Evolutionary conservation across 371 early-diverging fungal genomes (phyloP), one percentile per base, ranked within the genome.

Genomic region (Phascolomyces articulosus): DNA sequence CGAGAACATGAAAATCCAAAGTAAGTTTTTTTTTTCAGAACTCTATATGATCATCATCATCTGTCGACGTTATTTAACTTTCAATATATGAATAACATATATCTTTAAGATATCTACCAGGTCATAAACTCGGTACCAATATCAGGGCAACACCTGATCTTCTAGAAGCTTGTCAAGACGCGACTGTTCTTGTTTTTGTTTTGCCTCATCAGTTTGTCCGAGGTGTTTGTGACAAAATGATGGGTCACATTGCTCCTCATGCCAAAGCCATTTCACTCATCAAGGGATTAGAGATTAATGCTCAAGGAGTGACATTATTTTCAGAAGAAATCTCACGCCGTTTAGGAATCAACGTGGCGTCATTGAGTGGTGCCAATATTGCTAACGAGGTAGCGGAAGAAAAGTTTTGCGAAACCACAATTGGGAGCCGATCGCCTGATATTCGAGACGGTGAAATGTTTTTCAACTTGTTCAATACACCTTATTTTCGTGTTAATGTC

Each of bases 321-420:
- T 92, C 96, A 7, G 92, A 96, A 72, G 82, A 91, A 63, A 96
- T 99, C 70, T 84, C 85, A 62, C 88, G 91, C 49, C 75, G 83
- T 18, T 83, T 99, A 29, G 79, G 75, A 49, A 85, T 98, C 48
- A 88, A 89, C 28, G 89, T 93, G 56, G 85, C 90, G 54, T 93
- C 95, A 27, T 78, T 99, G 58, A 95, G 94, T 85, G 99, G 99
- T 40, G 99, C 99, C 57, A 99, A 99, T 80, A 98, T 99, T 79
- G 99, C 99, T 28, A 87, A 84, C 62, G 99, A 99, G 70, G 95
- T 99, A 26, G 98, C 99, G 2, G 82, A 86, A 70, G 96, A 95
- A 64, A 82, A 93, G 71, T 95, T 98, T 73, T 95, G 94, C 76
- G 99, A 99, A 76, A 91, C 96, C 4, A 99, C 99, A 0, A 90